Conservation (phyloP, 176 grass and related monocot species). For the Ananas comosus region DNA sequence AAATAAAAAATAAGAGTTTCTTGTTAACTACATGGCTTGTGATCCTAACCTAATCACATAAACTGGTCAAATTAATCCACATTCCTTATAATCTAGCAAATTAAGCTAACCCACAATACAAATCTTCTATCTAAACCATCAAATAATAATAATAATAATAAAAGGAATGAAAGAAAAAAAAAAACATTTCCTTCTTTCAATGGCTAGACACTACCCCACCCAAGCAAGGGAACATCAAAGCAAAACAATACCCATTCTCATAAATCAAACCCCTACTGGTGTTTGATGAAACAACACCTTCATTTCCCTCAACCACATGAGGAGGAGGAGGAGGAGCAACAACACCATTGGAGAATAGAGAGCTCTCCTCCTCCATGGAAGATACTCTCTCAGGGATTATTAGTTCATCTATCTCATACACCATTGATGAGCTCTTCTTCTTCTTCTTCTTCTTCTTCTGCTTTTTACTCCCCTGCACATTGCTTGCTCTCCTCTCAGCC, state of each 20-base stretch:
- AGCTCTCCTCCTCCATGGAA: not conserved
- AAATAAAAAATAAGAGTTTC: no score
- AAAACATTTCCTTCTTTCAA: not conserved
- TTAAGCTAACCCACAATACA: not conserved
- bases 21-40: no score
- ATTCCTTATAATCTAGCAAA: no score
- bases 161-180: not conserved
- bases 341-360: conserved; percentile 12
- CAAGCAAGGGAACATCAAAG: conserved; percentile 10
- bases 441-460: not conserved
- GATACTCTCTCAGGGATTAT: not conserved
- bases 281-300: not conserved
- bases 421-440: not conserved
- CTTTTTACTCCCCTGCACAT: not conserved
- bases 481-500: conserved; percentile 14
- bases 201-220: not conserved
- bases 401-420: not conserved
- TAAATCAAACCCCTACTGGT: not conserved
- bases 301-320: not conserved
- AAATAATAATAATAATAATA: not conserved
- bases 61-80: no score
- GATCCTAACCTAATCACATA: no score
- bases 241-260: conserved; percentile 8
- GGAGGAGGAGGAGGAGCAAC: not conserved
- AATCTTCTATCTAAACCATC: not conserved